Evolutionary conservation across 2,329 filamentous ascomycete genomes (phyloP), one percentile per base, ranked within the genome.

Genomic region (Orbilia oligospora): DNA sequence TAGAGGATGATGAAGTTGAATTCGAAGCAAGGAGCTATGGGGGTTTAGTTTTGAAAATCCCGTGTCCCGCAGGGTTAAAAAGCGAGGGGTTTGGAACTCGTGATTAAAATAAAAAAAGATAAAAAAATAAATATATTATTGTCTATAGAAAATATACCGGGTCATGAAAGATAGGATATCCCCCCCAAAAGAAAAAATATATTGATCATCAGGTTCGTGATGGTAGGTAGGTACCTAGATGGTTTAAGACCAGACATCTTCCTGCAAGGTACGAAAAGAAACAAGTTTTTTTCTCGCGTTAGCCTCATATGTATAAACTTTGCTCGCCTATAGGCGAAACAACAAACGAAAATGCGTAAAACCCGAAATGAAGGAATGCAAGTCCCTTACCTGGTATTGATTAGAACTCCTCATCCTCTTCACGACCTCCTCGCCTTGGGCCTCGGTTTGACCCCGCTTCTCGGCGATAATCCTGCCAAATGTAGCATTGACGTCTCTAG

Each of bases 321-420:
- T 20, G 3, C 51, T 55, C 51, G 51, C 51, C 51, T 55, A 55
- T 51, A 51, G 18, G 22, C 48, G 44, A 46, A 46, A 20, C 38
- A n/a, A 48, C 1, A 20, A 22, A 48, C 18, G 48, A 24, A 14
- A 12, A 46, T 30, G 61, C 49, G 55, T 55, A 46, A 67, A 56
- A 49, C 55, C 71, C 30, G 53, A 72, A 76, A 69, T 58, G 49
- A 58, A 24, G 30, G 30, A 20, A 36, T 41, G 53, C 30, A 22
- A 33, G 6, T 38, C 68, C 53, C 56, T 71, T 72, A 78, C 96
- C 88, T 99, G 97, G 87, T 99, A 99, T 85, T 96, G 93, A 85
- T 97, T 97, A 81, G 92, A 91, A 81, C 92, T 91, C 83, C 96
- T 91, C 95, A 99, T 97, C 82, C 91, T 91, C 89, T 98, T 99